Evolutionary conservation across 441 rosid species (phyloP).

Genomic region (Populus hybrid): DNA sequence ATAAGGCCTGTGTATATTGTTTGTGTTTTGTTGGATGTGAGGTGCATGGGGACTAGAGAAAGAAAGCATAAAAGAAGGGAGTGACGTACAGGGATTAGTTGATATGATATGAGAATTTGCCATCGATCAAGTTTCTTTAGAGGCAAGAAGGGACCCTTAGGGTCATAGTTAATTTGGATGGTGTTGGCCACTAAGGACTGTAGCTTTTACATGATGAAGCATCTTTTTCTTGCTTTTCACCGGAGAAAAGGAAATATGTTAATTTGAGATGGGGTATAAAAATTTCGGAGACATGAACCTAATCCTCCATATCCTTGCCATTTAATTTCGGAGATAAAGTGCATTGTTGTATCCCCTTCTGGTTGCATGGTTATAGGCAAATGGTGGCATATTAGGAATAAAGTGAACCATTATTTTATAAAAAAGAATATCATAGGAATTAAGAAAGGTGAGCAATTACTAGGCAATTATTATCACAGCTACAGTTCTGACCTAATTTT

Average conservation of each 20-base stretch:
- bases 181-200: conserved; percentile 44
- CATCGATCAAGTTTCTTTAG: conserved; percentile 30
- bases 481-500: neutral
- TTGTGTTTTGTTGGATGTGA: conserved; percentile 17
- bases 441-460: conserved; percentile 4
- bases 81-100: conserved; percentile 31
- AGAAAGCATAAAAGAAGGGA: conserved; percentile 23
- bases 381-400: conserved; percentile 18
- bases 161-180: conserved; percentile 28
- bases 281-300: conserved; percentile 22
- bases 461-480: conserved; percentile 20
- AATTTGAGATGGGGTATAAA: conserved; percentile 12
- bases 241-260: conserved; percentile 26
- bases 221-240: conserved; percentile 30
- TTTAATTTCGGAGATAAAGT: conserved; percentile 15
- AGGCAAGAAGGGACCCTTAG: conserved; percentile 36
- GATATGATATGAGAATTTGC: conserved; percentile 27
- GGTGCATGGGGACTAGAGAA: conserved; percentile 76
- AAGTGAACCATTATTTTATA: conserved; percentile 6
- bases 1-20: conserved; percentile 2
- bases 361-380: conserved; percentile 14
- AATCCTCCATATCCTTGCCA: conserved; percentile 25
- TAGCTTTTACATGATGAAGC: conserved; percentile 19
- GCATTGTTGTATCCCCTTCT: conserved; percentile 10
- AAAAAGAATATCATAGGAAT: neutral